Evolutionary conservation across 2,329 filamentous ascomycete genomes (phyloP).

Genomic region (Ascochyta fabae): DNA sequence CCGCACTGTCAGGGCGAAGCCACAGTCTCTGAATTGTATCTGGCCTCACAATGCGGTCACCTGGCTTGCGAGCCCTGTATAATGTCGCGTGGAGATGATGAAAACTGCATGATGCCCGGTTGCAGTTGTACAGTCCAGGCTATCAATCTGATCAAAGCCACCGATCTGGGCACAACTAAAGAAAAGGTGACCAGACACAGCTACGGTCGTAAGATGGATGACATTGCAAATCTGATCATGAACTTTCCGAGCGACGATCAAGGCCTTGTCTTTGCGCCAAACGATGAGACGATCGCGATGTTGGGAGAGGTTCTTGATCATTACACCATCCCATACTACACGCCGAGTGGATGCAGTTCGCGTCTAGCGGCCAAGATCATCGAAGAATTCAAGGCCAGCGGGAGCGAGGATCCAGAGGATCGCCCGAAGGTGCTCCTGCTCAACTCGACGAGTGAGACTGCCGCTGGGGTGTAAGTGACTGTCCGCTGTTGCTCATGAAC

Average conservation of each 20-base stretch:
- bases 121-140: slow-evolving; percentile 29
- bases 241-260: slow-evolving; percentile 50
- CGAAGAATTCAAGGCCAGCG: slow-evolving; percentile 39
- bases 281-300: slow-evolving; percentile 24
- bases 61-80: slow-evolving; percentile 35
- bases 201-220: slow-evolving; percentile 37
- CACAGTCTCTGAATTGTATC: slow-evolving; percentile 17
- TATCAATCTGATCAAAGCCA: slow-evolving; percentile 29
- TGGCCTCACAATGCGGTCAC: slow-evolving; percentile 38
- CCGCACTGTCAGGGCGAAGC: slow-evolving; percentile 18
- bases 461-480: slow-evolving; percentile 64
- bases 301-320: slow-evolving; percentile 27
- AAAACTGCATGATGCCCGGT: slow-evolving; percentile 27
- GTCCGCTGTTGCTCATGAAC: background rate
- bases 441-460: slow-evolving; percentile 62
- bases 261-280: slow-evolving; percentile 37
- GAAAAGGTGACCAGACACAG: slow-evolving; percentile 33
- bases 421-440: slow-evolving; percentile 62
- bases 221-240: slow-evolving; percentile 39
- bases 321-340: slow-evolving; percentile 25
- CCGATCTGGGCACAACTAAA: slow-evolving; percentile 23
- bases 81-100: slow-evolving; percentile 24
- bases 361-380: slow-evolving; percentile 24
- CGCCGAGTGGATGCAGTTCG: slow-evolving; percentile 18
- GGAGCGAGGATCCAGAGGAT: slow-evolving; percentile 19